These are phyloP conservation scores for Curvularia spicifera DNA, from an alignment of 2,329 filamentous ascomycete species.

Conservation along the genomic window DNA sequence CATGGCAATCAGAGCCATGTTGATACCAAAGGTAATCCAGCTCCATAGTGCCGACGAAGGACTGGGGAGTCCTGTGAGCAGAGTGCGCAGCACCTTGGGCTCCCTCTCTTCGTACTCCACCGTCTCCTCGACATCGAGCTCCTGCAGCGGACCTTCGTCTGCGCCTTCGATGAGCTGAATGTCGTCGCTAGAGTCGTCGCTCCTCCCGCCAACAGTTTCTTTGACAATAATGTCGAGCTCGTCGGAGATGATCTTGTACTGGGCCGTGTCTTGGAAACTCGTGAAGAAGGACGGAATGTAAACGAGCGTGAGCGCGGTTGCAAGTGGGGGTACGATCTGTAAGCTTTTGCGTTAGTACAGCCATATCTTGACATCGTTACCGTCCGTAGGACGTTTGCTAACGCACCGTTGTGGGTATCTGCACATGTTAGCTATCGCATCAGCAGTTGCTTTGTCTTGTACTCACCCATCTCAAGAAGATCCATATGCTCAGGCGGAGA, in stretches of 20 bases:
- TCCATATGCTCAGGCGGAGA: slow-evolving; percentile 59
- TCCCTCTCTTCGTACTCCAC: slow-evolving; percentile 65
- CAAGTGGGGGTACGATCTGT: slow-evolving; percentile 52
- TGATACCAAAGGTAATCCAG: slow-evolving; percentile 72
- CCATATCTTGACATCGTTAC: background rate
- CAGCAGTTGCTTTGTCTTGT: background rate
- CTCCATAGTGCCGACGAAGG: slow-evolving; percentile 72
- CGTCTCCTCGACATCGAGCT: slow-evolving; percentile 68
- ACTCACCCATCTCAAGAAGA: slow-evolving; percentile 69
- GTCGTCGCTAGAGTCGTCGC: slow-evolving; percentile 41
- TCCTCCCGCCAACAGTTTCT: slow-evolving; percentile 47
- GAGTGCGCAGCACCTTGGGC: slow-evolving; percentile 65
- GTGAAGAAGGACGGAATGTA: slow-evolving; percentile 70
- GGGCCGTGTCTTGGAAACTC: slow-evolving; percentile 63
- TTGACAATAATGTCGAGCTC: slow-evolving; percentile 60
- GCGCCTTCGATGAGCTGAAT: slow-evolving; percentile 51
- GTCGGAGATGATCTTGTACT: slow-evolving; percentile 64
- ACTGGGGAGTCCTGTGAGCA: slow-evolving; percentile 79
- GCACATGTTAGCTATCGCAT: slow-evolving; percentile 17
- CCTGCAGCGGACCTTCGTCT: slow-evolving; percentile 45
- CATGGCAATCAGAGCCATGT: slow-evolving; percentile 71
- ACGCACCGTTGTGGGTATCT: slow-evolving; percentile 43
- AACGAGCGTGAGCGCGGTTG: slow-evolving; percentile 68
- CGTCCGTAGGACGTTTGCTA: slow-evolving; percentile 31
- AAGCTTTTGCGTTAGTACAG: slow-evolving; percentile 16